A percentile compares a stretch with the other conserved stretches of the same genome.
Conservation (phyloP, 2,329 filamentous ascomycete species). For the Intubia oerlemansii region DNA sequence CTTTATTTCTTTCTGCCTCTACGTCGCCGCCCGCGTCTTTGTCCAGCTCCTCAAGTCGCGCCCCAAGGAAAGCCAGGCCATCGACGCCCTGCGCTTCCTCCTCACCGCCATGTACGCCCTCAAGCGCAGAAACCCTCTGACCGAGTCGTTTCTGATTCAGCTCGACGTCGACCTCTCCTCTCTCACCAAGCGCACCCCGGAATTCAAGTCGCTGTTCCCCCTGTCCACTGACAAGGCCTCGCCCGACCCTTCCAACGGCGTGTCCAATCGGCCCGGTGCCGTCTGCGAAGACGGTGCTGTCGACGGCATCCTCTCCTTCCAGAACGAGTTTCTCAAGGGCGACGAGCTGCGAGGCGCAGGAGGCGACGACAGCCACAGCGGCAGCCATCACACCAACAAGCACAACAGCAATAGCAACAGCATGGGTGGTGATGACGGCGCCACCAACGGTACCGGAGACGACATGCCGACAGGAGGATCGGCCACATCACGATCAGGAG, state of each 20-base stretch:
- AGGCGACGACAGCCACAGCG: background rate
- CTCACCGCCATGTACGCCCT: conserved; percentile 77
- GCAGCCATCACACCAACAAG: background rate
- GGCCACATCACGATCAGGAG: too few species aligned
- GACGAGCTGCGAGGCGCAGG: background rate
- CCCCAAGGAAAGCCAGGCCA: conserved; percentile 63
- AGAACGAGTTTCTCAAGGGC: conserved; percentile 5
- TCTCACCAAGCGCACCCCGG: conserved; percentile 39
- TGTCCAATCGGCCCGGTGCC: conserved; percentile 3
- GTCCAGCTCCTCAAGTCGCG: conserved; percentile 89
- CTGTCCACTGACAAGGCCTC: conserved; percentile 27
- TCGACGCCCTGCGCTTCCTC: conserved; percentile 72
- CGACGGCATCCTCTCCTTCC: conserved; percentile 21
- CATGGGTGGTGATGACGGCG: too few species aligned
- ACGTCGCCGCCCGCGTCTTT: conserved; percentile 88
- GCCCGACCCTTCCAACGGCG: too few species aligned
- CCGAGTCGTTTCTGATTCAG: conserved; percentile 86
- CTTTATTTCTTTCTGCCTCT: conserved; percentile 87
- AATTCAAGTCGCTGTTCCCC: conserved; percentile 31
- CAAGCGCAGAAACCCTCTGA: conserved; percentile 72
- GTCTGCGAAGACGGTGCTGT: conserved; percentile 9
- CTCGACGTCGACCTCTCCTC: conserved; percentile 78
- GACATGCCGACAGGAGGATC: too few species aligned
- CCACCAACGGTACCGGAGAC: too few species aligned
- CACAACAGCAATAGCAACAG: conserved; percentile 8